Conservation (phyloP, 441 rosid species). For the Populus hybrid region DNA sequence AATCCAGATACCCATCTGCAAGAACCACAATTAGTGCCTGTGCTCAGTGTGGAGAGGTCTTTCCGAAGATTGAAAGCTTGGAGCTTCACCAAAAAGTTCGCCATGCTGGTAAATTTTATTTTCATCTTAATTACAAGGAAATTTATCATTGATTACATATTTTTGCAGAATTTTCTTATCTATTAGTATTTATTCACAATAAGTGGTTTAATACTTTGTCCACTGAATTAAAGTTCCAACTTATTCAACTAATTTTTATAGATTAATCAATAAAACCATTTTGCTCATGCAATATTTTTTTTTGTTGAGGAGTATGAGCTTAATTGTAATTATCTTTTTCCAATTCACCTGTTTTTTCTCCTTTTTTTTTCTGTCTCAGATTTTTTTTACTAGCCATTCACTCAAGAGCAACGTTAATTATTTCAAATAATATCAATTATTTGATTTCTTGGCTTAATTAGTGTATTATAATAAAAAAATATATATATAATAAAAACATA, state of each 20-base stretch:
- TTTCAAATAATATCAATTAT: not conserved
- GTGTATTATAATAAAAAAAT: no score
- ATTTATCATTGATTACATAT: no score
- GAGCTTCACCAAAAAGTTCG: slow-evolving; percentile 98
- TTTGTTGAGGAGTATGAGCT: no score
- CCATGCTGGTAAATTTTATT: slow-evolving; percentile 66
- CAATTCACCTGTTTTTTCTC: no score
- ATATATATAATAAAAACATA: no score
- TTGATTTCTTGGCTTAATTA: not conserved
- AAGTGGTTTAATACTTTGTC: no score
- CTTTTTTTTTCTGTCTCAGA: not conserved
- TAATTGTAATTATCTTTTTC: no score
- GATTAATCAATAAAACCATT: no score
- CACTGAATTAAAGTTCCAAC: no score
- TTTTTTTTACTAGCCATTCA: not conserved
- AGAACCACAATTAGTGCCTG: slow-evolving; percentile 67
- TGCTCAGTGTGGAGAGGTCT: slow-evolving; percentile 88
- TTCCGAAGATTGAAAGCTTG: slow-evolving; percentile 84
- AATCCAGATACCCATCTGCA: slow-evolving; percentile 63
- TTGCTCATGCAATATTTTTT: no score
- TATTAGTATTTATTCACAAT: no score
- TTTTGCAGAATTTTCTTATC: not conserved
- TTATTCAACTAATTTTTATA: no score
- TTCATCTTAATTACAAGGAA: not conserved
- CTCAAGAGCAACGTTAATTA: not conserved